A percentile compares a stretch with the other conserved stretches of the same genome.
phyloP scores from a whole-genome alignment of 2,329 filamentous ascomycete genomes.

The Volutella citrinella region DNA sequence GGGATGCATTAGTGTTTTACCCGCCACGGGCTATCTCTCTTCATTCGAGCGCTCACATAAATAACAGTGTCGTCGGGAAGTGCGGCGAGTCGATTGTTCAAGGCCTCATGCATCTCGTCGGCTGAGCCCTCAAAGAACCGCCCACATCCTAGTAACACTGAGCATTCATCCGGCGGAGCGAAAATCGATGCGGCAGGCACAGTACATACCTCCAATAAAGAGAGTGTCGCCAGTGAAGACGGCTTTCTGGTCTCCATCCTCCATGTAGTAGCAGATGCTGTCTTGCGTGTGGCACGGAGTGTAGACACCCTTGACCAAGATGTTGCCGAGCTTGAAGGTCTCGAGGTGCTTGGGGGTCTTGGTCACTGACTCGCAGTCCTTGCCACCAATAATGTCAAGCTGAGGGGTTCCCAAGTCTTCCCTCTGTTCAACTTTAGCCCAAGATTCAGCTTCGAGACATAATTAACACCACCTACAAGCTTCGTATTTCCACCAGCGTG shows the following conservation, averaged over 20 bases:
- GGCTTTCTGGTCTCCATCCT: slow-evolving; percentile 71
- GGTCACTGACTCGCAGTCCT: slow-evolving; percentile 78
- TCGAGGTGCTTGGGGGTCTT: slow-evolving; percentile 72
- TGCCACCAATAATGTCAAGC: slow-evolving; percentile 81
- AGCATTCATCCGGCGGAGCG: no score
- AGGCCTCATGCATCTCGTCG: slow-evolving; percentile 85
- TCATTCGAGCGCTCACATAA: slow-evolving; percentile 58
- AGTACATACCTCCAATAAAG: slow-evolving; percentile 84
- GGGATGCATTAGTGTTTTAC: slow-evolving; percentile 2
- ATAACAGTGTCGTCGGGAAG: slow-evolving; percentile 90
- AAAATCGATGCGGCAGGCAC: no score
- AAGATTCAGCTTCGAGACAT: no score
- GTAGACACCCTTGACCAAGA: slow-evolving; percentile 82
- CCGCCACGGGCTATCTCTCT: not conserved
- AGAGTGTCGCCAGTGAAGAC: slow-evolving; percentile 97
- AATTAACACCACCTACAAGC: slow-evolving; percentile 55
- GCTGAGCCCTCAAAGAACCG: slow-evolving; percentile 93
- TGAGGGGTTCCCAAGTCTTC: slow-evolving; percentile 52
- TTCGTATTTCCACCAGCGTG: slow-evolving; percentile 90
- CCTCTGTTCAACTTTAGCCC: slow-evolving; percentile 27
- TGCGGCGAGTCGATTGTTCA: slow-evolving; percentile 79
- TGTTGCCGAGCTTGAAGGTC: slow-evolving; percentile 78
- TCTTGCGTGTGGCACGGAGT: slow-evolving; percentile 98
- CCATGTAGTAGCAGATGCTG: slow-evolving; percentile 91
- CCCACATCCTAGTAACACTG: slow-evolving; percentile 66